phyloP scores from a whole-genome alignment of 176 grass and related monocot genomes.

The Microstegium vimineum region DNA sequence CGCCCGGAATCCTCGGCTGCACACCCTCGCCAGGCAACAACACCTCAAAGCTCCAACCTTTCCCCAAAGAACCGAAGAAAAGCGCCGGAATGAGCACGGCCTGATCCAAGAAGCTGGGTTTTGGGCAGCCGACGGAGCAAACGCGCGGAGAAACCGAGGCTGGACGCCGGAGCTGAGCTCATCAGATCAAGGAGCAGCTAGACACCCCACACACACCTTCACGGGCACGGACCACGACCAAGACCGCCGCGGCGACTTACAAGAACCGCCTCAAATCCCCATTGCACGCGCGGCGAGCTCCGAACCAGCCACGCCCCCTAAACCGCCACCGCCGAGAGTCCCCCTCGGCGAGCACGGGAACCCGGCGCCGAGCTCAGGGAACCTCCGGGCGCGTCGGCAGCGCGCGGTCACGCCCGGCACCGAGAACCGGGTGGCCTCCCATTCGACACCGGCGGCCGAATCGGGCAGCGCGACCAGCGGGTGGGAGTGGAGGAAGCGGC shows the following conservation, averaged over 20 bases:
- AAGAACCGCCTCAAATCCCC: constrained; percentile 4
- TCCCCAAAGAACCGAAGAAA: not conserved
- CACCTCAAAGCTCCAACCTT: constrained; percentile 15
- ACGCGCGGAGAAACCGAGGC: constrained; percentile 40
- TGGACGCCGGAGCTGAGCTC: constrained; percentile 18
- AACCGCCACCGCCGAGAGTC: not conserved
- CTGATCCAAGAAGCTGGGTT: constrained; percentile 1
- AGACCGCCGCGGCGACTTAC: constrained; percentile 6
- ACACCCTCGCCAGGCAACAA: not conserved
- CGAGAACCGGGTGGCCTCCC: not conserved
- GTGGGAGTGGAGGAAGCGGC: not conserved
- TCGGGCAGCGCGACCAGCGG: constrained; percentile 4
- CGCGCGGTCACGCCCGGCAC: not conserved
- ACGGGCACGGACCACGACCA: not conserved
- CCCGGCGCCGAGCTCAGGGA: not conserved
- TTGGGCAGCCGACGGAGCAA: not conserved
- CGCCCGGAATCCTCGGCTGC: not conserved
- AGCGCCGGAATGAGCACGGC: not conserved
- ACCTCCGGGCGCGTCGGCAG: not conserved
- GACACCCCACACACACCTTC: not conserved
- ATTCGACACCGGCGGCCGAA: constrained; percentile 24
- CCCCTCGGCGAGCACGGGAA: not conserved
- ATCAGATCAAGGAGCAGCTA: constrained; percentile 19
- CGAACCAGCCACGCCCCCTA: not conserved
- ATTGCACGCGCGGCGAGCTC: not conserved